Conservation (phyloP, 2,329 filamentous ascomycete species). For the Fusarium pseudonygamai region DNA sequence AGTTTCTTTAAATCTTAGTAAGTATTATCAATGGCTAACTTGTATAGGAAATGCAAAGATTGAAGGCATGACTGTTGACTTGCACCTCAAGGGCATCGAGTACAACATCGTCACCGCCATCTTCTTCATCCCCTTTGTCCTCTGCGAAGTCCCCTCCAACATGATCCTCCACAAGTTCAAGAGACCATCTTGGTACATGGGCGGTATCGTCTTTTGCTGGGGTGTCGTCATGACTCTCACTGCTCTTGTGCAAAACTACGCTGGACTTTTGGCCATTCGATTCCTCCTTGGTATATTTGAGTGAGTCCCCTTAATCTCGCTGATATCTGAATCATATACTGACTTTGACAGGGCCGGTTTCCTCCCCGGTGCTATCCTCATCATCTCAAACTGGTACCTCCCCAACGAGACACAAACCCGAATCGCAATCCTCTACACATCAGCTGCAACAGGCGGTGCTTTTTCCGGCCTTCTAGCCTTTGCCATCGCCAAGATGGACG, state of each 20-base stretch:
- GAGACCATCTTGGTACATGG: constrained; percentile 10
- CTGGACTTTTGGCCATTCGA: constrained; percentile 7
- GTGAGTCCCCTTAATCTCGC: neutral
- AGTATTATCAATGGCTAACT: neutral
- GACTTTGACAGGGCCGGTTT: neutral
- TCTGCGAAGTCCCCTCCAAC: constrained; percentile 20
- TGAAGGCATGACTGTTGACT: constrained; percentile 41
- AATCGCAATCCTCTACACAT: constrained; percentile 28
- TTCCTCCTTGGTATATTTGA: constrained; percentile 14
- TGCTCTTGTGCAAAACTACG: constrained; percentile 6
- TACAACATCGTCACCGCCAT: constrained; percentile 65
- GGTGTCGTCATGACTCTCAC: constrained; percentile 15
- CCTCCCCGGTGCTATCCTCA: constrained; percentile 11
- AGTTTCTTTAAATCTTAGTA: too few relatives aligned
- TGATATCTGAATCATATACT: neutral
- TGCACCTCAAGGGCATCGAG: constrained; percentile 50
- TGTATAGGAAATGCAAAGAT: constrained; percentile 40
- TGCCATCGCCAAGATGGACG: constrained; percentile 26
- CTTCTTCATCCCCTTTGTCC: constrained; percentile 28
- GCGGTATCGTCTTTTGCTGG: constrained; percentile 13
- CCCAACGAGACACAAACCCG: constrained; percentile 22
- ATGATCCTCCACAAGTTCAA: constrained; percentile 19
- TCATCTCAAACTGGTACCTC: constrained; percentile 28
- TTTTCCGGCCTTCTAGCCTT: constrained; percentile 46
- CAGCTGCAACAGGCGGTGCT: constrained; percentile 22